These are phyloP conservation scores for Rhizophlyctis rosea DNA, from an alignment of 192 early-diverging fungal species.

Conservation along the genomic window DNA sequence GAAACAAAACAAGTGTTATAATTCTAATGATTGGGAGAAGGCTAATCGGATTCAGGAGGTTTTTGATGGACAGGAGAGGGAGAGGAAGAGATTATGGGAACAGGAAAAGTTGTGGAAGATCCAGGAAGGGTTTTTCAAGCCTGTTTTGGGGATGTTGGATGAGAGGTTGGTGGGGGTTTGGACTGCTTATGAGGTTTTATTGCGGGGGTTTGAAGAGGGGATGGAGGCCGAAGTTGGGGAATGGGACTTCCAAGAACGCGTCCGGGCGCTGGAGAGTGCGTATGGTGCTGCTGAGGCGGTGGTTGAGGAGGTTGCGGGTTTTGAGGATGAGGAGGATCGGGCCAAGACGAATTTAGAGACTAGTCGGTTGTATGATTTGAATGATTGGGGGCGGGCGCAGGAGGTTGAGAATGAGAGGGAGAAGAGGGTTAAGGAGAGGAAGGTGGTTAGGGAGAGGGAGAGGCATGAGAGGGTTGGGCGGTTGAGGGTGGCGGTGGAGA, in stretches of 20 bases:
- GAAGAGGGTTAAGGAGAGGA: too few species aligned
- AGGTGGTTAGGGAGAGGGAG: too few species aligned
- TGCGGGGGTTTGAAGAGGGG: too few species aligned
- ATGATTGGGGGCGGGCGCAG: too few species aligned
- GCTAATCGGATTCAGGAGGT: not conserved
- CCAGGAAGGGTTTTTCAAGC: not conserved
- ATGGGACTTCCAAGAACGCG: not conserved
- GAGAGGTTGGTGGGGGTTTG: not conserved
- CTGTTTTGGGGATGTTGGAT: not conserved
- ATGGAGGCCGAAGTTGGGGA: not conserved
- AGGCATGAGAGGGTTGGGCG: too few species aligned
- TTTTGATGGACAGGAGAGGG: not conserved
- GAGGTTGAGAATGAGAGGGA: too few species aligned
- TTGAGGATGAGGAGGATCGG: too few species aligned
- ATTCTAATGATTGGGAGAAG: not conserved
- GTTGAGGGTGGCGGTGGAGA: too few species aligned
- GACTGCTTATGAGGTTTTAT: not conserved
- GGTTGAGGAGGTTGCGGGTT: too few species aligned
- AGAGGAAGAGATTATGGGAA: not conserved
- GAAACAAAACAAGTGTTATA: not conserved
- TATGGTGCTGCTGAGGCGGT: too few species aligned
- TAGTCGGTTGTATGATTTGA: too few species aligned
- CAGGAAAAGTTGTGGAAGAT: not conserved
- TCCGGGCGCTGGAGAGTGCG: not conserved
- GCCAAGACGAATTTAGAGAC: too few species aligned